Percentiles rank a stretch among this genome's conserved stretches.
These are phyloP conservation scores for Danielozyma ontarioensis DNA, from an alignment of 805 yeast genomes.

Conservation along the genomic window DNA sequence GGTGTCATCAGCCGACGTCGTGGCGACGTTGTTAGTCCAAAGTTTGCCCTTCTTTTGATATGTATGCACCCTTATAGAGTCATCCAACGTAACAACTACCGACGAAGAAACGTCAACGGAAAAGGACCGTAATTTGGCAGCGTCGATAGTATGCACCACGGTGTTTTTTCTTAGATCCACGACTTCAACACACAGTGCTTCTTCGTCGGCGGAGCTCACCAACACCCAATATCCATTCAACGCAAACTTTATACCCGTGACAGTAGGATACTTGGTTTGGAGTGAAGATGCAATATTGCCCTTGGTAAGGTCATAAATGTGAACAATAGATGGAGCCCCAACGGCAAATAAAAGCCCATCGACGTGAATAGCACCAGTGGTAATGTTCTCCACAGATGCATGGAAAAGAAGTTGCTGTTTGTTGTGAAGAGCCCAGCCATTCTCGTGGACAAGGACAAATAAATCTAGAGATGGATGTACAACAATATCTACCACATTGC, in stretches of 20 bases:
- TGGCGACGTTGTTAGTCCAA: slow-evolving; percentile 19
- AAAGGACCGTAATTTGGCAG: slow-evolving; percentile 16
- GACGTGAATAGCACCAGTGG: slow-evolving; percentile 35
- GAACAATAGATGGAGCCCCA: slow-evolving; percentile 27
- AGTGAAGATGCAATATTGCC: slow-evolving; percentile 32
- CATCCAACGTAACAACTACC: slow-evolving; percentile 18
- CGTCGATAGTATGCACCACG: slow-evolving; percentile 21
- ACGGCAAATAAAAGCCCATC: slow-evolving; percentile 45
- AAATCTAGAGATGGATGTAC: slow-evolving; percentile 4
- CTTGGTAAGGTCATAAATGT: slow-evolving; percentile 35
- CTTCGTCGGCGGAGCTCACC: slow-evolving; percentile 20
- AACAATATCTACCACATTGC: not conserved
- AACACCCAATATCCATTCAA: slow-evolving; percentile 63
- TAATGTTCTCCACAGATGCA: slow-evolving; percentile 7
- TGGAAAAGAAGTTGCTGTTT: slow-evolving; percentile 6
- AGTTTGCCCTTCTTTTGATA: slow-evolving; percentile 36
- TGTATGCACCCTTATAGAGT: slow-evolving; percentile 23
- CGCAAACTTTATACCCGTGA: slow-evolving; percentile 45
- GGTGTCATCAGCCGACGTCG: too few species aligned
- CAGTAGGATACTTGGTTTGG: slow-evolving; percentile 12
- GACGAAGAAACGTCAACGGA: slow-evolving; percentile 33
- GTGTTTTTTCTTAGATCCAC: slow-evolving; percentile 46
- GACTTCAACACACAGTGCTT: slow-evolving; percentile 25
- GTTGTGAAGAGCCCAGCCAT: slow-evolving; percentile 6
- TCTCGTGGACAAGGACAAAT: slow-evolving; percentile 8